Base-by-base conservation (phyloP, 2,329 filamentous ascomycete species). In the Canariomyces notabilis region DNA sequence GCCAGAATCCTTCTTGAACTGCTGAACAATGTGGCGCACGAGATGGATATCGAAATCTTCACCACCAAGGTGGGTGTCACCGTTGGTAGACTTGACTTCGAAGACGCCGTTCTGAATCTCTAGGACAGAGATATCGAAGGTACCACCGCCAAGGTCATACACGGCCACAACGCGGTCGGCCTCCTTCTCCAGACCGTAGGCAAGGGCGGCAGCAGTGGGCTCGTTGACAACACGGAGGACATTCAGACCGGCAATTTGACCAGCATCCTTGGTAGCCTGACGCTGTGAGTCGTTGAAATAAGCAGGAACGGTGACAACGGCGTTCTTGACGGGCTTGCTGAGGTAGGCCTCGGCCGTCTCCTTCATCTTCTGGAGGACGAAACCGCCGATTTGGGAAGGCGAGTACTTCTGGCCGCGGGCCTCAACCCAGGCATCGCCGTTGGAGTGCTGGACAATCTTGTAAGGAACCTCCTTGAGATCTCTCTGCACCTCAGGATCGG, bases 201-300 rank as follows among this genome's bases (percentile, higher is more conserved):
- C 91, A 59, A 97, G 82, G 54, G 91, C 91, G 58, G 91, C 91
- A 63, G 91, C 91, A 58, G 91, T 97, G 51, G 91, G 91, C 79
- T 97, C 91, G 78, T 96, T 96, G 57, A 97, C 89, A 51, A 96
- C 89, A 82, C 91, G 90, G 62, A 95, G 86, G 59, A 97, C 91
- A 69, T 96, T 95, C 45, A 97, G 81, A 67, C 91, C 91, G 62
- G 91, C 81, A 63, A 97, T 97, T 71, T 95, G 88, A 73, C 91
- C 91, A 57, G 91, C 91, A 67, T 97, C 90, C 82, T 96, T 97
- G 72, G 90, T 97, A 60, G 89, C 89, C 74, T 96, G 91, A 74
- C 90, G 87, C 76, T 97, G 90, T 51, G 88, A 90, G 72, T 97
- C 90, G 73, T 97, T 97, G 82, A 97, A 97, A 80, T 97, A 97